Evolutionary conservation across 305 asterid species (phyloP), one percentile per base, ranked within the genome.

Genomic region (Rubia balearica): DNA sequence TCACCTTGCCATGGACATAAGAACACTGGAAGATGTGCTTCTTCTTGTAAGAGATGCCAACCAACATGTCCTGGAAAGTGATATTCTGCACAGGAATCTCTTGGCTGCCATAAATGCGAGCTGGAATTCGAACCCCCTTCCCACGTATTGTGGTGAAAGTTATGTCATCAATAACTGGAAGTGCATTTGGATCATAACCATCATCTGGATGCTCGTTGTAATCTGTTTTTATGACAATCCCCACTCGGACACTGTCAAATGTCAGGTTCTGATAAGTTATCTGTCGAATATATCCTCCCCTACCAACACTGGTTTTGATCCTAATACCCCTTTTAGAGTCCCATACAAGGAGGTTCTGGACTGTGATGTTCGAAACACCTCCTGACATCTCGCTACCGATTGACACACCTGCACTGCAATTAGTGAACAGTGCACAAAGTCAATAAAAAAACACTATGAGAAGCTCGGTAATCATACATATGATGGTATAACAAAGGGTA

Each of bases 381-480:
- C 98, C 98, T 3, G 98, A 92, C 98, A 92, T 92, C 83, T 92
- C 98, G 61, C 98, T 92, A 74, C 98, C 96, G 53, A 92, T 90
- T 56, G 96, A 92, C 69, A 92, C 88, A 69, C 98, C 98, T 78
- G 98, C 98, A 73, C 98, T 92, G 91, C 86, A 67, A 55, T 11
- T 61, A 65, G 68, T 48, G 69, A 65, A 78, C 75, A 71, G 56
- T 36, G 56, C 8, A 53, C 19, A 40, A 45, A 40, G 10, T 48
- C 16, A 59, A 30, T 16, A 30, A 57, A 57, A 14, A 65, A 48
- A 21, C 66, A 33, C 51, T 56, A 36, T 13, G n/a, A 70, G 16
- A 59, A 7, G 33, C 33, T 60, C 56, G 8, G 27, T 3, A 57
- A 41, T 11, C 38, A 62, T 10, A 17, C 45, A n/a, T 42, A 3